Evolutionary conservation across 208 protist genomes (phyloP).

Genomic region (Phytomonas francai): DNA sequence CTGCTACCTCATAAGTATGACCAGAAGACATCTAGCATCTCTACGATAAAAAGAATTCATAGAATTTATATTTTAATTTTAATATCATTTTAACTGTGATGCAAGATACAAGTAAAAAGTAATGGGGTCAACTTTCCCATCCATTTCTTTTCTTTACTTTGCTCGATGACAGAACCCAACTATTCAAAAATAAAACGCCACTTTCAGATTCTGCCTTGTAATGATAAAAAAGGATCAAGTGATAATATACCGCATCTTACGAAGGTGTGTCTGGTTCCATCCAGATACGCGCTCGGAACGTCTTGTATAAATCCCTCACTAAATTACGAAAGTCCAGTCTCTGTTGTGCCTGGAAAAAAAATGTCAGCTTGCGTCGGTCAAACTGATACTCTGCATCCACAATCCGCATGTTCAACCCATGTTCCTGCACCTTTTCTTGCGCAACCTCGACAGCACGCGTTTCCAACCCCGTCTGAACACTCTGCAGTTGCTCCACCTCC

Average conservation of each 20-base stretch:
- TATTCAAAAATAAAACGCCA: not conserved
- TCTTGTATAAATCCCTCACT: constrained; percentile 86
- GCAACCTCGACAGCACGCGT: constrained; percentile 74
- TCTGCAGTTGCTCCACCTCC: constrained; percentile 81
- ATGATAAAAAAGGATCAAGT: not conserved
- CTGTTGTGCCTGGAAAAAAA: constrained; percentile 84
- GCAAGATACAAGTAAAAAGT: not conserved
- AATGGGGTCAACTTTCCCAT: not conserved
- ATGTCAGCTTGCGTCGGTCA: constrained; percentile 89
- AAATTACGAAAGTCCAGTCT: constrained; percentile 86
- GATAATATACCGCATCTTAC: not conserved
- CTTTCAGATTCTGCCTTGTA: not conserved
- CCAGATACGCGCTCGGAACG: constrained; percentile 88
- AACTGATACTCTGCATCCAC: constrained; percentile 92
- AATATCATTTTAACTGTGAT: not conserved
- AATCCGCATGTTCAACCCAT: constrained; percentile 79
- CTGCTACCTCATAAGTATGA: not conserved
- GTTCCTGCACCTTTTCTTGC: constrained; percentile 81
- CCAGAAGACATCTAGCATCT: not conserved
- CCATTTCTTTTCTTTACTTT: not conserved
- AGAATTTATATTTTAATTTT: not conserved
- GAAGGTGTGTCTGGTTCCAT: constrained; percentile 51
- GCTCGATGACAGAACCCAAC: not conserved
- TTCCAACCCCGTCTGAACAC: constrained; percentile 85
- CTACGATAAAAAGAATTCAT: constrained; percentile 2